Conservation (phyloP, 495 filamentous ascomycete genomes). For the Penicillium fimorum region DNA sequence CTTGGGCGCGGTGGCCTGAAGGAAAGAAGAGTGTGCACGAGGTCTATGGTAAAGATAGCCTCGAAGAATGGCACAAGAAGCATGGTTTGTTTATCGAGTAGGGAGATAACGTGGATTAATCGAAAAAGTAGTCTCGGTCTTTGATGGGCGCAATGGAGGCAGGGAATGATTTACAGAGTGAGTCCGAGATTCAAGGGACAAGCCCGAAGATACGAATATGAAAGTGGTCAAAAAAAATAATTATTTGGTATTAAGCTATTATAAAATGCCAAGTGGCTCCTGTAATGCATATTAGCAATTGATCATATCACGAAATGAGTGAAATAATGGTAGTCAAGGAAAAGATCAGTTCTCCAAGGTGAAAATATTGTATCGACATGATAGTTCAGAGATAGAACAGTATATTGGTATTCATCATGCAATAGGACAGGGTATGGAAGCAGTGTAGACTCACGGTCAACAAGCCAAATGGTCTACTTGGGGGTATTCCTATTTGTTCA, state of each 20-base stretch:
- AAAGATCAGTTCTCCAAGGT: slow-evolving; percentile 93
- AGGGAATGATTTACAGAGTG: neutral
- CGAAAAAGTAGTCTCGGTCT: no score
- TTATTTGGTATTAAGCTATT: slow-evolving; percentile 10
- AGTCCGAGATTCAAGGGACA: neutral
- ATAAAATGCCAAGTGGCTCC: slow-evolving; percentile 2
- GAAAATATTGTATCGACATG: slow-evolving; percentile 73
- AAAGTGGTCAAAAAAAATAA: neutral
- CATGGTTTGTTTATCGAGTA: slow-evolving; percentile 36
- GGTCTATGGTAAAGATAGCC: slow-evolving; percentile 39
- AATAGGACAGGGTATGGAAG: slow-evolving; percentile 13
- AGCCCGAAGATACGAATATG: neutral
- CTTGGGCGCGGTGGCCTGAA: slow-evolving; percentile 52
- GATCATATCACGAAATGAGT: slow-evolving; percentile 20
- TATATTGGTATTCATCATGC: slow-evolving; percentile 70
- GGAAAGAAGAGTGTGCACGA: slow-evolving; percentile 50
- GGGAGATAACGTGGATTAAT: neutral
- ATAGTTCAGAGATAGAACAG: slow-evolving; percentile 77
- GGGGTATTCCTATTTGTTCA: slow-evolving; percentile 25
- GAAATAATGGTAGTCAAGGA: slow-evolving; percentile 20
- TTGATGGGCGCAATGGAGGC: no score
- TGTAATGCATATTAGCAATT: slow-evolving; percentile 24
- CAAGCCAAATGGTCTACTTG: slow-evolving; percentile 1
- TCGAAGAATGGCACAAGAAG: slow-evolving; percentile 56
- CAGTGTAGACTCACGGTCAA: slow-evolving; percentile 29